Evolutionary conservation across 352 stramenopile species (phyloP).

Genomic region (Proteromonas lacertae): DNA sequence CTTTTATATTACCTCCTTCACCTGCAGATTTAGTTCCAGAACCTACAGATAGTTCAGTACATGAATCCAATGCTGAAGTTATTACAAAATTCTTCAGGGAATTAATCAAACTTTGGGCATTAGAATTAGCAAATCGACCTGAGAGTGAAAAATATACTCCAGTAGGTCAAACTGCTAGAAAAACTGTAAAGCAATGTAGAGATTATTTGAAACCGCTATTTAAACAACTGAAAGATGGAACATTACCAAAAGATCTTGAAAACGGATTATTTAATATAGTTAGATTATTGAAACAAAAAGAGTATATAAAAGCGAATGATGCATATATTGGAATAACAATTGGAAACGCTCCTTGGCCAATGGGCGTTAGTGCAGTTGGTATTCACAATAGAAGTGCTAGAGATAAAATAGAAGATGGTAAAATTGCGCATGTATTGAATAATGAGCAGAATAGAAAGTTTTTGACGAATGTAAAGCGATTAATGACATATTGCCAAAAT

Average conservation of each 20-base stretch:
- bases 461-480: constrained; percentile 78
- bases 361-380: constrained; percentile 91
- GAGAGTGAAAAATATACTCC: constrained; percentile 48
- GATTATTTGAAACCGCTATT: constrained; percentile 91
- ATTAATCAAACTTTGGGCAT: constrained; percentile 66
- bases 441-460: constrained; percentile 91
- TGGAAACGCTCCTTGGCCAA: constrained; percentile 84
- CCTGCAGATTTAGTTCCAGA: no score
- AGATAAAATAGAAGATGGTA: constrained; percentile 60
- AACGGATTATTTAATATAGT: constrained; percentile 38
- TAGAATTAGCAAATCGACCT: constrained; percentile 32
- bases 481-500: constrained; percentile 78
- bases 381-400: constrained; percentile 77
- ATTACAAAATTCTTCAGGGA: constrained; percentile 57
- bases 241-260: constrained; percentile 43
- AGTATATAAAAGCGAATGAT: constrained; percentile 68
- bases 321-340: constrained; percentile 87
- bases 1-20: no score
- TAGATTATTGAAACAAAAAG: constrained; percentile 46
- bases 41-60: no score
- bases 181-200: constrained; percentile 91
- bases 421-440: constrained; percentile 98
- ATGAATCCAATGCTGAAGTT: constrained; percentile 18
- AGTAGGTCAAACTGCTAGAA: constrained; percentile 36
- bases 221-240: constrained; percentile 62